Evolutionary conservation across 129 eudicot species (phyloP), one percentile per base, ranked within the genome.

Genomic region (Saposhnikovia divaricata): DNA sequence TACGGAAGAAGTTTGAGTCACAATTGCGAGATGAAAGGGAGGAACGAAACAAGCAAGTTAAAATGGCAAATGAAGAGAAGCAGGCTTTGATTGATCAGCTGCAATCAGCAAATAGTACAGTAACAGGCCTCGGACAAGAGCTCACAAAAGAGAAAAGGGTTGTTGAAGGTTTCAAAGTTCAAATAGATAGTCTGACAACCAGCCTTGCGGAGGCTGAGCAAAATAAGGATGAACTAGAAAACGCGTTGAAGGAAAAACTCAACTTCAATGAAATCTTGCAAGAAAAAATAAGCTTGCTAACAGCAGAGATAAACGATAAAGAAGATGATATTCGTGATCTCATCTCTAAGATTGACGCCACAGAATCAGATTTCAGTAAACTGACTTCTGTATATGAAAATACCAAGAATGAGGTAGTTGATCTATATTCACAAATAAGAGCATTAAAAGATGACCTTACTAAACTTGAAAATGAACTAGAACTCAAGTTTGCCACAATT

Each of bases 261-360:
- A 83, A 86, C 40, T 81, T 87, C 16, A 63, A 92, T 61, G 84
- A 85, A 75, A 86, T 72, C 63, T 81, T 95, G 83, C 89, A 90
- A 85, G 96, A 87, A 79, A 82, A 83, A 71, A 82, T 90, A 84
- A 85, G 55, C 80, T 82, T 87, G 81, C 90, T 92, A 44, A 88
- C 79, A 25, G 77, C 61, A 9, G 99, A 96, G 78, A 85, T 92
- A 61, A 88, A 87, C 61, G 88, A 83, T 77, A 96, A 92, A 85
- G 97, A 90, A 43, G 91, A 84, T 40, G 78, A 81, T 70, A 43
- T 92, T 68, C 84, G 71, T 5, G 75, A 72, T 46, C 83, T 90
- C 19, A 47, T 77, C 65, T 86, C 92, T 21, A 69, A 82, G n/a
- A 83, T 96, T 61, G 84, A 89, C 16, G 84, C 71, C 34, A 89